Evolutionary conservation across 2,329 filamentous ascomycete genomes (phyloP).

Genomic region (Dothideomycetidae sp.): DNA sequence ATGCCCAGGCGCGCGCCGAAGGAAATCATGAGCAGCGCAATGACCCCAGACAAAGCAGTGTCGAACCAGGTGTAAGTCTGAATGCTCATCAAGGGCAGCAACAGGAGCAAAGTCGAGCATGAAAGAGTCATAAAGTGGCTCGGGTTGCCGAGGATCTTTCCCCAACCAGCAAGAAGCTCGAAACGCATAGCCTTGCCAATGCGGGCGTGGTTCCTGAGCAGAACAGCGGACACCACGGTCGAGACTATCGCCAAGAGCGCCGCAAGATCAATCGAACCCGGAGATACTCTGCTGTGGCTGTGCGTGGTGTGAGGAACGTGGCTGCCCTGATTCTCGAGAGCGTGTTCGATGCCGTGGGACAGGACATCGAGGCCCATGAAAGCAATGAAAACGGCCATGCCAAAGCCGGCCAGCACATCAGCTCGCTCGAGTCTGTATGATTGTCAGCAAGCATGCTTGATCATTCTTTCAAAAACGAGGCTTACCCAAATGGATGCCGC

Average conservation of each 20-base stretch:
- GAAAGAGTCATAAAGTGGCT: conserved; percentile 88
- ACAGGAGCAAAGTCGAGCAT: conserved; percentile 64
- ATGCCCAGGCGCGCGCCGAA: conserved; percentile 73
- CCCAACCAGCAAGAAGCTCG: conserved; percentile 65
- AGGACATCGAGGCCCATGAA: conserved; percentile 96
- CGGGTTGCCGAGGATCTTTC: conserved; percentile 81
- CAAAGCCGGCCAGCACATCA: conserved; percentile 89
- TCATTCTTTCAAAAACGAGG: no score
- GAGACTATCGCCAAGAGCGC: conserved; percentile 68
- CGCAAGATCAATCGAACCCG: conserved; percentile 68
- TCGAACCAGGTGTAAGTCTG: conserved; percentile 76
- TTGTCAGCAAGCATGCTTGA: neutral
- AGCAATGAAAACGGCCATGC: conserved; percentile 88
- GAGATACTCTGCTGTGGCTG: conserved; percentile 49
- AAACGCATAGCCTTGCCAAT: conserved; percentile 88
- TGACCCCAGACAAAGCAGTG: conserved; percentile 62
- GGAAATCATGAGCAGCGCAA: conserved; percentile 77
- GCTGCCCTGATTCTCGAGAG: conserved; percentile 58
- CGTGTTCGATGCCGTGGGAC: conserved; percentile 83
- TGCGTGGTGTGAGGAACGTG: conserved; percentile 51
- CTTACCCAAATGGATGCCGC: conserved; percentile 63
- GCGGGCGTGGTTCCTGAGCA: conserved; percentile 76
- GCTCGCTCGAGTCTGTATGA: conserved; percentile 56
- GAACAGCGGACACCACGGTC: conserved; percentile 74
- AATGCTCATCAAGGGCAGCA: conserved; percentile 69